These are phyloP conservation scores for Piper longum DNA, from an alignment of 164 flowering plant genomes.

Conservation along the genomic window DNA sequence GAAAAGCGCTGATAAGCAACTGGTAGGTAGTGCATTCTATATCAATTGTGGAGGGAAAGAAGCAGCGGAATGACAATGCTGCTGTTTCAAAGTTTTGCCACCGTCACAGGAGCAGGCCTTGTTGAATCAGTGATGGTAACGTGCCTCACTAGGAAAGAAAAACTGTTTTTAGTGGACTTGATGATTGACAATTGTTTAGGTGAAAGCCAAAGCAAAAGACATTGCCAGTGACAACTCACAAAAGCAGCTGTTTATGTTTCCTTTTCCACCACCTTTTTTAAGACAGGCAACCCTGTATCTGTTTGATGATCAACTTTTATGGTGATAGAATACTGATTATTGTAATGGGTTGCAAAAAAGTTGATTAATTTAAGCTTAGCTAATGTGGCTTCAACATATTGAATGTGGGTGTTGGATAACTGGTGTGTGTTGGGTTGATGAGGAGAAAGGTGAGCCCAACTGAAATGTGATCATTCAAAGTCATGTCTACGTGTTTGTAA, in stretches of 20 bases:
- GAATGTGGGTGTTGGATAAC: background rate
- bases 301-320: too few relatives aligned
- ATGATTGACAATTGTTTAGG: background rate
- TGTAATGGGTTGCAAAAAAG: too few relatives aligned
- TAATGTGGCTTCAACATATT: too few relatives aligned
- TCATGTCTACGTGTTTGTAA: background rate
- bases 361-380: too few relatives aligned
- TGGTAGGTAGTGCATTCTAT: background rate
- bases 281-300: too few relatives aligned
- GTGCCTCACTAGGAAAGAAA: background rate
- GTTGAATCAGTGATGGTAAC: background rate
- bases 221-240: background rate
- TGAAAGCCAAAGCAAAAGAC: slow-evolving; percentile 4
- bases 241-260: background rate
- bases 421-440: background rate
- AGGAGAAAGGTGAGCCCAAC: background rate
- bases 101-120: slow-evolving; percentile 1
- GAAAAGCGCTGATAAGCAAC: too few relatives aligned
- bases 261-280: too few relatives aligned
- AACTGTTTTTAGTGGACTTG: background rate
- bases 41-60: background rate
- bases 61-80: background rate
- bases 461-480: background rate
- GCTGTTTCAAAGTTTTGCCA: slow-evolving; percentile 4
- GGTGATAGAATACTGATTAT: too few relatives aligned